Conservation (phyloP, 345 rosid species). For the Salix arbutifolia region DNA sequence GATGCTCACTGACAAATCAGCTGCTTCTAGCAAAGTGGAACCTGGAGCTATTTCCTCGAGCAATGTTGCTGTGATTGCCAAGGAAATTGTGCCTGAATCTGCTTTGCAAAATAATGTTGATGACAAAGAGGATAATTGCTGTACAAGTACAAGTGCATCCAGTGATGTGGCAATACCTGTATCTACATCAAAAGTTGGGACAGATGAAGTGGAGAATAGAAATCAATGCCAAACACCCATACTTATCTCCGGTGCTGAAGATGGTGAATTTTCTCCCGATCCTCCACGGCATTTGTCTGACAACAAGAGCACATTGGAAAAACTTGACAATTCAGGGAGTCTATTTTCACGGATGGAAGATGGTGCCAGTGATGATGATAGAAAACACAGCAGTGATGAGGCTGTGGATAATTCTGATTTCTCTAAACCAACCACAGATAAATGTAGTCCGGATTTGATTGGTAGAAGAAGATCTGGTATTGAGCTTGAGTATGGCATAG, state of each 20-base stretch:
- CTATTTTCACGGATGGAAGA: conserved; percentile 32
- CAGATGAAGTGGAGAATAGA: conserved; percentile 24
- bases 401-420: conserved; percentile 31
- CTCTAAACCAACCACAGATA: conserved; percentile 33
- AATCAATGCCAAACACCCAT: conserved; percentile 19
- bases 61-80: conserved; percentile 28
- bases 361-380: conserved; percentile 37
- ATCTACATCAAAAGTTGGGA: conserved; percentile 29
- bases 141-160: conserved; percentile 13
- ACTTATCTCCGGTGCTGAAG: conserved; percentile 23
- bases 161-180: conserved; percentile 28
- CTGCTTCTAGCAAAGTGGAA: conserved; percentile 41
- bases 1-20: conserved; percentile 16
- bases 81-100: conserved; percentile 25
- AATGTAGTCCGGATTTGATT: conserved; percentile 35
- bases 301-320: conserved; percentile 27
- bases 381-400: conserved; percentile 33
- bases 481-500: conserved; percentile 64
- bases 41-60: conserved; percentile 36
- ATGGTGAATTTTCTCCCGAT: conserved; percentile 37
- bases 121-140: conserved; percentile 23
- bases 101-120: conserved; percentile 36
- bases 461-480: conserved; percentile 47
- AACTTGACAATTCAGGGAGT: conserved; percentile 29
- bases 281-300: conserved; percentile 33